phyloP scores from a whole-genome alignment of 208 protist genomes.

The Leptomonas pyrrhocoris region DNA sequence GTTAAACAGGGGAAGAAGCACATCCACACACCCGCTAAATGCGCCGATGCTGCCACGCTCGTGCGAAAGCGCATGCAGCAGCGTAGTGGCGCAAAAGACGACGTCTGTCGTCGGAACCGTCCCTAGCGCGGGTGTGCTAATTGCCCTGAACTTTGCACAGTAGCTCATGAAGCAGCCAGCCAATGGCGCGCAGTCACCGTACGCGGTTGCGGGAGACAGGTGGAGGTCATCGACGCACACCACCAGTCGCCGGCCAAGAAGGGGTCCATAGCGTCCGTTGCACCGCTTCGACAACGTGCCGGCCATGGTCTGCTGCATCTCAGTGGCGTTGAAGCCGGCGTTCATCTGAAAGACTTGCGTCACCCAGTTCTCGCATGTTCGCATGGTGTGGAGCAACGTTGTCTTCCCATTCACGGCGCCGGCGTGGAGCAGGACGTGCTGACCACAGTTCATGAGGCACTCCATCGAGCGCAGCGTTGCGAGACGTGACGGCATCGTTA shows the following conservation, averaged over 20 bases:
- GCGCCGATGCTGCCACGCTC: slow-evolving; percentile 26
- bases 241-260: slow-evolving; percentile 67
- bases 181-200: slow-evolving; percentile 27
- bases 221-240: slow-evolving; percentile 90
- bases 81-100: slow-evolving; percentile 53
- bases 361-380: slow-evolving; percentile 60
- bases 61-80: slow-evolving; percentile 13
- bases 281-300: slow-evolving; percentile 47
- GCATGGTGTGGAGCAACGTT: slow-evolving; percentile 67
- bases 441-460: slow-evolving; percentile 76
- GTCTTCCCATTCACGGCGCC: slow-evolving; percentile 62
- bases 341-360: slow-evolving; percentile 59
- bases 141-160: slow-evolving; percentile 62
- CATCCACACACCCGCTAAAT: slow-evolving; percentile 42
- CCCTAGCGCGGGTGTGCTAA: slow-evolving; percentile 66
- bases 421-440: slow-evolving; percentile 73
- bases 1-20: slow-evolving; percentile 61
- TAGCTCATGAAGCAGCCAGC: slow-evolving; percentile 67
- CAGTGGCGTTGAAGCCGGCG: slow-evolving; percentile 39
- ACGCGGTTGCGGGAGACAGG: slow-evolving; percentile 32
- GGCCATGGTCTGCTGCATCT: slow-evolving; percentile 69
- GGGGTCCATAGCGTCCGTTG: slow-evolving; percentile 58
- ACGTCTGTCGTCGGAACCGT: slow-evolving; percentile 62
- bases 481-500: slow-evolving; percentile 57
- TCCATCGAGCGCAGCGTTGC: slow-evolving; percentile 61